Evolutionary conservation across 208 protist genomes (phyloP), one percentile per base, ranked within the genome.

Genomic region (Wallacemonas sp.): DNA sequence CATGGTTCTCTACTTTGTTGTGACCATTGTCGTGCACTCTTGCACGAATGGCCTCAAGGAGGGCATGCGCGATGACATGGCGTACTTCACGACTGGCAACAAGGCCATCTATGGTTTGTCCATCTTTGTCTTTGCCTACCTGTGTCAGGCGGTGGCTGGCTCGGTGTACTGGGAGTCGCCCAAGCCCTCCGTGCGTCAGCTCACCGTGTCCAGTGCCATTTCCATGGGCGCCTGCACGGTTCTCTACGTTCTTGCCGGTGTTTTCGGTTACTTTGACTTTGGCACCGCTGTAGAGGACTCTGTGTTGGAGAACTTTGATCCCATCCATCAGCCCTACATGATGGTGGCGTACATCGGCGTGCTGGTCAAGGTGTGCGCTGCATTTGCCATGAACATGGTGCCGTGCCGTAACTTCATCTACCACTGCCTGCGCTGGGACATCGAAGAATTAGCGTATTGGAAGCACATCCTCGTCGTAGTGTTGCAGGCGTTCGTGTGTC

Each of bases 261-360:
- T 90, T n/a, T 90, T 90, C 45, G 84, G 81, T 19, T 92, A 91
- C 76, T 81, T 92, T 50, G 81, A 93, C 48, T 95, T 95, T 76
- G 84, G 36, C 37, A 64, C 57, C 9, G 46, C 53, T 1, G 67
- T 73, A 17, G 21, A 68, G 64, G 78, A 78, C 19, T 83, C 76
- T 13, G 66, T 83, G 3, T 64, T 89, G 10, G 36, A 73, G 26
- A 87, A 83, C 71, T 89, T 76, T 42, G 76, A 89, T 52, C 86
- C 82, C 3, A 44, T 85, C 33, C 52, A 73, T 21, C 63, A 87
- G 46, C 46, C 36, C 15, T 39, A 17, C 8, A n/a, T n/a, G n/a
- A n/a, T n/a, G n/a, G n/a, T n/a, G n/a, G n/a, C n/a, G n/a, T n/a
- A n/a, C n/a, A n/a, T 79, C 66, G 68, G 54, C 27, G 50, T 76